A percentile compares a stretch with the other conserved stretches of the same genome.
phyloP scores from a whole-genome alignment of 2,329 filamentous ascomycete genomes.

The Scedosporium dehoogii region DNA sequence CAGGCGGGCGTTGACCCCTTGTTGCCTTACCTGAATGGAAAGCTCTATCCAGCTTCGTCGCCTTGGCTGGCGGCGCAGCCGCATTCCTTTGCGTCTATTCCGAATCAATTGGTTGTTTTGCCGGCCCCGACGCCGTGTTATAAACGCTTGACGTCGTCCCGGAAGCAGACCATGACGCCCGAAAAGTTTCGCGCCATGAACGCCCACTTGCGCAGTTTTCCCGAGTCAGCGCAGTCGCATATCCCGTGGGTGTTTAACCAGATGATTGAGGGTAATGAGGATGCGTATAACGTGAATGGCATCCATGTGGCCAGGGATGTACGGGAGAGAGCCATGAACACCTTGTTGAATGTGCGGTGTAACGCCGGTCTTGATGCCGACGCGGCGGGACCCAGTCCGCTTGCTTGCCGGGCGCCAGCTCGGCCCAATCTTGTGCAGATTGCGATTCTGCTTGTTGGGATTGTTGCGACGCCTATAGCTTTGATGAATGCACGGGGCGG shows the following conservation, averaged over 20 bases:
- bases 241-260: conserved; percentile 39
- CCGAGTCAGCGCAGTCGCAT: conserved; percentile 27
- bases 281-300: conserved; percentile 31
- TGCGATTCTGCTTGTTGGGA: conserved; percentile 16
- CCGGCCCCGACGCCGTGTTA: conserved; percentile 36
- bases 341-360: conserved; percentile 45
- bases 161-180: conserved; percentile 33
- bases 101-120: conserved; percentile 21
- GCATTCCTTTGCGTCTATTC: conserved; percentile 7
- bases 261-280: conserved; percentile 29
- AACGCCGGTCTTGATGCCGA: conserved; percentile 25
- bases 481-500: conserved; percentile 4
- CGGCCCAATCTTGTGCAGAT: conserved; percentile 8
- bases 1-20: conserved; percentile 34
- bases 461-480: conserved; percentile 17
- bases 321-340: conserved; percentile 31
- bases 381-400: conserved; percentile 11
- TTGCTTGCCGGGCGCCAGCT: conserved; percentile 7
- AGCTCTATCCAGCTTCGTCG: conserved; percentile 13
- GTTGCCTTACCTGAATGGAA: conserved; percentile 18
- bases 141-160: conserved; percentile 27
- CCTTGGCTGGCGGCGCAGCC: neutral
- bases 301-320: conserved; percentile 33
- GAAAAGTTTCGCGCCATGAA: conserved; percentile 43
- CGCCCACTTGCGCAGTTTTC: conserved; percentile 32